A percentile compares a stretch with the other conserved stretches of the same genome.
Evolutionary conservation across 2,329 filamentous ascomycete genomes (phyloP).

Genomic region (Microsporum canis): DNA sequence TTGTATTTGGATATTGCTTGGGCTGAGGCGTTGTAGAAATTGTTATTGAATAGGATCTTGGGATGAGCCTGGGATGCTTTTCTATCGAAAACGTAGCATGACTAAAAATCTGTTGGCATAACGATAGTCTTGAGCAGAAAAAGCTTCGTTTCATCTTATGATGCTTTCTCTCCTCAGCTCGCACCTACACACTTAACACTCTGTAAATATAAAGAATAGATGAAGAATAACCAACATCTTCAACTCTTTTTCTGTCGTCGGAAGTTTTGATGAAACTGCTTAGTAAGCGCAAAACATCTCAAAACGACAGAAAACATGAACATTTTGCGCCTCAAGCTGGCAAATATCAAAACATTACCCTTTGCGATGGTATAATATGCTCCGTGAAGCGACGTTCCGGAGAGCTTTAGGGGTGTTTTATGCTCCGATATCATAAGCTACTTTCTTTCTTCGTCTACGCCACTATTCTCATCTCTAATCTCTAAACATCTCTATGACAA

Average conservation of each 20-base stretch:
- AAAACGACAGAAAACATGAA: not conserved
- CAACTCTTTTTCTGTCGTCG: not conserved
- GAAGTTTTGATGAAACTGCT: not conserved
- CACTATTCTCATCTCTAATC: not conserved
- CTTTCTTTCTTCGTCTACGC: not conserved
- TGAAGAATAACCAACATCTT: not conserved
- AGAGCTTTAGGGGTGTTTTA: not conserved
- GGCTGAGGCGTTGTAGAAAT: not conserved
- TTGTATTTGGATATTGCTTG: not conserved
- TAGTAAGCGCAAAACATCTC: not conserved
- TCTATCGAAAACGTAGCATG: not conserved
- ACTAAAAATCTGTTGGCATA: not conserved
- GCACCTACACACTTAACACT: not conserved
- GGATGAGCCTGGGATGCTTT: not conserved
- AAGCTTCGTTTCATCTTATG: not conserved
- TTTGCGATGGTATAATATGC: not conserved
- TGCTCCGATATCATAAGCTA: not conserved
- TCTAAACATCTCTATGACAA: constrained; percentile 33
- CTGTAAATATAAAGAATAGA: not conserved
- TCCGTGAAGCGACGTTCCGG: not conserved
- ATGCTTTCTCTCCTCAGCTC: not conserved
- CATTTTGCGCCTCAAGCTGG: not conserved
- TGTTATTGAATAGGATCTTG: not conserved
- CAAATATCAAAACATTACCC: not conserved
- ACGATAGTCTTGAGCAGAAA: not conserved